These are phyloP conservation scores for Boletus rufocinnamomeus DNA, from an alignment of 768 basidiomycete species.

Conservation along the genomic window DNA sequence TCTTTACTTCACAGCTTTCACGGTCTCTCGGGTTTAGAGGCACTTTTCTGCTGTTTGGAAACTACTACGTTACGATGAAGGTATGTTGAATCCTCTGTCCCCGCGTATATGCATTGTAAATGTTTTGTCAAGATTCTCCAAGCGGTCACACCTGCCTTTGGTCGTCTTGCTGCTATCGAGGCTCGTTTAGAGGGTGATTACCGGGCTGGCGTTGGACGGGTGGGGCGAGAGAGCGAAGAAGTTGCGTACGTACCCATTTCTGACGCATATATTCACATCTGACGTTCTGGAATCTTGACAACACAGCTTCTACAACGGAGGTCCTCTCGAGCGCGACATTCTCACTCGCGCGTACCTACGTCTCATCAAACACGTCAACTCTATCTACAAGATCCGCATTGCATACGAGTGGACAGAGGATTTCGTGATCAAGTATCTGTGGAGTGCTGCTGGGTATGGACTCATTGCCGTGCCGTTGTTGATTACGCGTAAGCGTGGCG, in stretches of 20 bases:
- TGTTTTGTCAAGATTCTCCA: slow-evolving; percentile 53
- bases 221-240: slow-evolving; percentile 90
- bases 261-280: slow-evolving; percentile 1
- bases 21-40: slow-evolving; percentile 86
- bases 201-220: slow-evolving; percentile 78
- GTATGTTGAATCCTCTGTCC: slow-evolving; percentile 8
- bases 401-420: slow-evolving; percentile 96
- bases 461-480: slow-evolving; percentile 91
- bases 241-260: slow-evolving; percentile 63
- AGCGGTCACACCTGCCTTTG: slow-evolving; percentile 91
- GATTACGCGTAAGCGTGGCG: slow-evolving; percentile 51
- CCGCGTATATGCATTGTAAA: neutral
- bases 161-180: slow-evolving; percentile 83
- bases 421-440: slow-evolving; percentile 94
- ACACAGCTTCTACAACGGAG: slow-evolving; percentile 88
- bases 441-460: slow-evolving; percentile 91
- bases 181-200: slow-evolving; percentile 91
- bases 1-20: slow-evolving; percentile 91
- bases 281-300: neutral
- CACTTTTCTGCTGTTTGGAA: slow-evolving; percentile 73
- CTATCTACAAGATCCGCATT: slow-evolving; percentile 92
- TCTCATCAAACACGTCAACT: slow-evolving; percentile 87
- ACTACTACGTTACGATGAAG: slow-evolving; percentile 83
- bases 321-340: slow-evolving; percentile 78
- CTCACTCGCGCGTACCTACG: slow-evolving; percentile 74